Evolutionary conservation across 164 flowering plant species (phyloP), one percentile per base, ranked within the genome.

Genomic region (Litsea cubeba): DNA sequence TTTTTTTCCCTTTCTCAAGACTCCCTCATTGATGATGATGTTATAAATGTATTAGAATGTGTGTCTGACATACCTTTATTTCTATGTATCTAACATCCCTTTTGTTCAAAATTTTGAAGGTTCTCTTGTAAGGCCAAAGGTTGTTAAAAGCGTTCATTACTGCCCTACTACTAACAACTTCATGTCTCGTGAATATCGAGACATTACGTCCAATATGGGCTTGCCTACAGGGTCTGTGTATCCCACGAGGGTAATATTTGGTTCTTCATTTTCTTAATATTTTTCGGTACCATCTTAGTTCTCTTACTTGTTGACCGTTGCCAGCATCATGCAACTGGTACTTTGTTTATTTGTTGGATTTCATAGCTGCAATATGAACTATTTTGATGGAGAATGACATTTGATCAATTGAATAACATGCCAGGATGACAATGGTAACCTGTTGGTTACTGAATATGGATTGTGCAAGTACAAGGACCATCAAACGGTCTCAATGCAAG

Each of bases 181-280:
- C 65, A 89, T 86, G 3, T 72, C 83, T 24, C 95, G 99, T 75
- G 99, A 96, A 73, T 94, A 94, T 78, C 85, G 99, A 96, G 99
- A 96, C 76, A 96, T 94, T 65, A 89, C 99, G 69, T 96, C 99
- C 50, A 86, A 81, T 73, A 84, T 80, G 72, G 99, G 99, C 62
- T 84, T 95, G 84, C 99, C 99, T 20, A 95, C 99, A n/a, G 98
- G 98, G 12, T 88, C 97, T 71, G 97, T 95, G 67, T 95, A 95
- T 86, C 99, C 99, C 22, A 95, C 99, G 35, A 17, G 70, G 51
- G 70, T 68, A 68, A 68, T 35, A 68, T 12, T 79, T 70, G 22
- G 64, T 7, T 78, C 58, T 30, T 76, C 72, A 50, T 18, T 51
- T 15, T 51, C 58, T 51, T 32, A 32, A 32, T 32, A 1, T 32